These are phyloP conservation scores for Avena sativa DNA, from an alignment of 176 grass and related monocot genomes.

Conservation along the genomic window DNA sequence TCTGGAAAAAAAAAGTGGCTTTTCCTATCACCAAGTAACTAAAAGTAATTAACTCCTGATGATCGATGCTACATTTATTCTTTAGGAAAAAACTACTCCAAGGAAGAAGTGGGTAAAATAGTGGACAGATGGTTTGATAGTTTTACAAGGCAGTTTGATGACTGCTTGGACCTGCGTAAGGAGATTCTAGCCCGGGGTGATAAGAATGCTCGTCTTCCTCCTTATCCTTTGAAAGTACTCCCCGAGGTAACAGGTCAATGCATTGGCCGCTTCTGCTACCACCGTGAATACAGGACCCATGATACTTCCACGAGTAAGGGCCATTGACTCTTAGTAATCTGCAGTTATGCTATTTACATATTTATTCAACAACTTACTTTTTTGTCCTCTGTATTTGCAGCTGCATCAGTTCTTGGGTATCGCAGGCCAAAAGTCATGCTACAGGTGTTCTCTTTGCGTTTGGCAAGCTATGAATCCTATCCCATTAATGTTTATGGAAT, in stretches of 20 bases:
- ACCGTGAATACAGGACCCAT: constrained; percentile 11
- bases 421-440: neutral
- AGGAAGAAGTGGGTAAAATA: neutral
- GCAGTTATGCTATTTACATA: neutral
- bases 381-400: constrained; percentile 17
- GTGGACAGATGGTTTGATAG: neutral
- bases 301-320: constrained; percentile 15
- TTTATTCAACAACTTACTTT: neutral
- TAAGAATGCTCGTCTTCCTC: constrained; percentile 16
- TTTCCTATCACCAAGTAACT: neutral
- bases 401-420: neutral
- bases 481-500: constrained; percentile 20
- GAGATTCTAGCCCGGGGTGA: constrained; percentile 15
- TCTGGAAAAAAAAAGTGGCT: neutral
- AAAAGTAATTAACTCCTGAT: neutral
- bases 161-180: neutral
- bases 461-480: neutral
- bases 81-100: neutral
- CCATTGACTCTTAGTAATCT: neutral
- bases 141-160: neutral
- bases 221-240: constrained; percentile 23
- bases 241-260: neutral
- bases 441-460: constrained; percentile 19
- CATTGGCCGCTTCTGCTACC: neutral
- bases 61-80: neutral